Percentiles rank a stretch among this genome's conserved stretches.
These are phyloP conservation scores for Leccinum subfulvum DNA, from an alignment of 1,284 basidiomycete species.

Conservation along the genomic window DNA sequence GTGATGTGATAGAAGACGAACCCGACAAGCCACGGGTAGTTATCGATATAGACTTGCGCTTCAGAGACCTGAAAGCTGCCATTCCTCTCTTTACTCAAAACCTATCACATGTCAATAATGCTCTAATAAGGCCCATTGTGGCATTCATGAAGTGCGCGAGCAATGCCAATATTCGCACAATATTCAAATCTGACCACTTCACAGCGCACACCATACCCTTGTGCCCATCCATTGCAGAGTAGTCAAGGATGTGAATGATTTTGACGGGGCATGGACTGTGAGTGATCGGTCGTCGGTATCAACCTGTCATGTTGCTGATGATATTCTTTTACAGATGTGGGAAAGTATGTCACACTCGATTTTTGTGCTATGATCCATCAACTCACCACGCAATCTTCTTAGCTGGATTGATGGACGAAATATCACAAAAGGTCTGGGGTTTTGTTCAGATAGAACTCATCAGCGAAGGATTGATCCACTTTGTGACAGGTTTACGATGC, in stretches of 20 bases:
- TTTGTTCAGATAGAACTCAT: slow-evolving; percentile 1
- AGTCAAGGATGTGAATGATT: slow-evolving; percentile 75
- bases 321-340: slow-evolving; percentile 62
- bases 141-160: slow-evolving; percentile 93
- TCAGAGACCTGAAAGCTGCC: slow-evolving; percentile 94
- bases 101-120: slow-evolving; percentile 90
- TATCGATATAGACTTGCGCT: slow-evolving; percentile 93
- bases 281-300: slow-evolving; percentile 31
- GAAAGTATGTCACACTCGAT: slow-evolving; percentile 57
- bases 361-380: background rate
- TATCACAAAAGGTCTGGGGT: slow-evolving; percentile 64
- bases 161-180: background rate
- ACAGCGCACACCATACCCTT: slow-evolving; percentile 84
- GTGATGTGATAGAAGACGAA: slow-evolving; percentile 35
- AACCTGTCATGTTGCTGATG: slow-evolving; percentile 12
- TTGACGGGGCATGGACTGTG: slow-evolving; percentile 89
- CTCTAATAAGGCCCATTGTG: slow-evolving; percentile 95
- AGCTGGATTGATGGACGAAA: slow-evolving; percentile 83
- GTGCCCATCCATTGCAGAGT: slow-evolving; percentile 90
- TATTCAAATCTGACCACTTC: slow-evolving; percentile 16
- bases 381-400: slow-evolving; percentile 22
- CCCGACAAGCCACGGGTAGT: slow-evolving; percentile 57
- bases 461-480: slow-evolving; percentile 6
- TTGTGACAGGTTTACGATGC: slow-evolving; percentile 75
- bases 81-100: slow-evolving; percentile 90